phyloP scores from a whole-genome alignment of 2,329 filamentous ascomycete genomes.

The Colletotrichum gloeosporioides region DNA sequence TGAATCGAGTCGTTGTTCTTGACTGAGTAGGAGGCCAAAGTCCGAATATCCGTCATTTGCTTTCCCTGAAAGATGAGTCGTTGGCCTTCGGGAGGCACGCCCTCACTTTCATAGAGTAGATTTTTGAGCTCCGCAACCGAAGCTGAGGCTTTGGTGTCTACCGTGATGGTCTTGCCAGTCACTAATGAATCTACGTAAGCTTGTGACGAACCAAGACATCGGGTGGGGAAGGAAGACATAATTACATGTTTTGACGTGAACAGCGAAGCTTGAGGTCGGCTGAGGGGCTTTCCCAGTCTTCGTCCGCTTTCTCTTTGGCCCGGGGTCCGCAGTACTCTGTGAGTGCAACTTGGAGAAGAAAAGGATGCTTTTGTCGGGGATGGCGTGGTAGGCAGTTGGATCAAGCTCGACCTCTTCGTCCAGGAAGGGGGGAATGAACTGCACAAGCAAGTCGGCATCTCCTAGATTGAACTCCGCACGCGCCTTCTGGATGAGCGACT shows the following conservation, averaged over 20 bases:
- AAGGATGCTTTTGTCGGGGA: not conserved
- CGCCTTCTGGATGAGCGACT: not conserved
- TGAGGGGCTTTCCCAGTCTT: no score
- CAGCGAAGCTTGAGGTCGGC: not conserved
- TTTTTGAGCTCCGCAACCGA: not conserved
- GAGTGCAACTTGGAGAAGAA: not conserved
- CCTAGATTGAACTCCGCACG: not conserved
- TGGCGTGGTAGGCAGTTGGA: not conserved
- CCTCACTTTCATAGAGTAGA: not conserved
- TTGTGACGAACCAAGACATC: not conserved
- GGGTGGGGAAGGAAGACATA: no score
- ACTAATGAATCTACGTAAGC: not conserved
- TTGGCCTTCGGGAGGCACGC: not conserved
- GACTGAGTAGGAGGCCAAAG: not conserved
- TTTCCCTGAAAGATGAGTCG: not conserved
- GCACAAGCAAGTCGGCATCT: not conserved
- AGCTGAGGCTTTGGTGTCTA: not conserved
- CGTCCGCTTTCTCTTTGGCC: not conserved
- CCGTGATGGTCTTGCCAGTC: not conserved
- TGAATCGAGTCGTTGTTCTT: not conserved
- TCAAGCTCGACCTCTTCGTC: not conserved
- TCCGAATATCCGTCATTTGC: accelerated
- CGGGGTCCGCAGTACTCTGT: not conserved
- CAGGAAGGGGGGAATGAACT: no score
- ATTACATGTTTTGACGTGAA: not conserved